Base-by-base conservation (phyloP, 192 early-diverging fungal species). In the Fimicolochytrium jonesii region DNA sequence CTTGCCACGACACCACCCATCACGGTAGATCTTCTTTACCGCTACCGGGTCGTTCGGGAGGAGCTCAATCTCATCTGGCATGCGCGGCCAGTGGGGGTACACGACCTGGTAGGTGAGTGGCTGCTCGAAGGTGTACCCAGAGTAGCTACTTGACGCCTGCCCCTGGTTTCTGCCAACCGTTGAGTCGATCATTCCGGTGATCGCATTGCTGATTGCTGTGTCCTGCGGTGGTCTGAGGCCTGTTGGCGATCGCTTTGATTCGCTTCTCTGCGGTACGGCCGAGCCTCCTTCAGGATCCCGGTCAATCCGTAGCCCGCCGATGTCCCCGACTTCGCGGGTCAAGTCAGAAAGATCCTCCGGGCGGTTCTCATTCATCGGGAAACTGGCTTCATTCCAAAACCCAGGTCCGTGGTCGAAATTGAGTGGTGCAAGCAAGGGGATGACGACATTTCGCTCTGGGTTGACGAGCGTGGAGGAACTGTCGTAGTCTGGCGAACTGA, bases 1-100 rank as follows among this genome's bases (percentile, higher is more conserved):
- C 3, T 41, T 61, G 17, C 66, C 66, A 7, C 66, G 46, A 29
- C 58, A 59, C 66, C 66, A 68, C 13, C 66, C 66, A 31, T 68
- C 66, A 25, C 43, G n/a, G 58, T 68, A 68, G 13, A 68, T 54
- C 29, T 68, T 68, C n/a, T 35, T 30, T 1, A 50, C 30, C 23
- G 66, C 50, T 3, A 68, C 48, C 23, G 32, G 46, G 47, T 68
- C 66, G 7, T 59, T 59, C 15, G 59, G 58, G 13, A 39, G 20
- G 9, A 68, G 51, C 66, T 68, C 66, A 18, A 68, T 39, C 51
- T 68, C 66, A 36, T 68, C 66, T 11, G 47, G 11, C 6, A 60
- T 17, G 20, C 58, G 26, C 6, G 66, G 66, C 22, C 60, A 7
- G 44, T 68, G 66, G 15, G 66, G 64, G 55, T 66, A 66, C 15